Evolutionary conservation across 202 grass and related monocot species (phyloP), one percentile per base, ranked within the genome.

Genomic region (Setaria viridis): DNA sequence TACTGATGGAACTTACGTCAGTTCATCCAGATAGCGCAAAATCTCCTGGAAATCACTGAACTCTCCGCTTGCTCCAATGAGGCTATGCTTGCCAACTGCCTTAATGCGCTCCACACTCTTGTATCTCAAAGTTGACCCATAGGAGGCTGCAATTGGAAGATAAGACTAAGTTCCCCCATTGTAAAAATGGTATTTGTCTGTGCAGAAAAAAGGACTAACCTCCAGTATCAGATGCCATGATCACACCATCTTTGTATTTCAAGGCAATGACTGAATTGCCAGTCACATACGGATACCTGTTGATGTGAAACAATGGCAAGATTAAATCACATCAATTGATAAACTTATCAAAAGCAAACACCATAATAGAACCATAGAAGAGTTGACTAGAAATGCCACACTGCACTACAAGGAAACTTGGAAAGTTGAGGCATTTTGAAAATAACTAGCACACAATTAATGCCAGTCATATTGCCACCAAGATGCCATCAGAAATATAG

Each of bases 31-130:
- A 89, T 94, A 99, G 70, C 92, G 92, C 82, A 99, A 77, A 70
- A 99, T 99, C 85, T 99, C 97, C 85, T 99, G 97, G 74, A 99
- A 99, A 79, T 99, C 97, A 74, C 97, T 99, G 51, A 90, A 94
- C 85, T 99, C 97, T 65, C 94, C 97, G 70, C 92, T 97, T 76
- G 78, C 97, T 81, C 97, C 97, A 90, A 99, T 92, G 86, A 99
- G 83, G 87, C 94, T 94, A 83, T 99, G 94, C 78, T 93, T 94
- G 58, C 97, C 97, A 79, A 99, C 91, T 4, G 78, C 39, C 90
- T 97, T 99, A 49, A 97, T 97, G 57, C 97, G 92, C 88, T 99
- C 97, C 80, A 99, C 87, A 53, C 94, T 90, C 97, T 99, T 99
- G 92, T 99, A 99, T 60, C 97, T 83, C 74, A 99, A 84, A 66